Evolutionary conservation across 768 basidiomycete species (phyloP), one percentile per base, ranked within the genome.

Genomic region (Agaricus bisporus): DNA sequence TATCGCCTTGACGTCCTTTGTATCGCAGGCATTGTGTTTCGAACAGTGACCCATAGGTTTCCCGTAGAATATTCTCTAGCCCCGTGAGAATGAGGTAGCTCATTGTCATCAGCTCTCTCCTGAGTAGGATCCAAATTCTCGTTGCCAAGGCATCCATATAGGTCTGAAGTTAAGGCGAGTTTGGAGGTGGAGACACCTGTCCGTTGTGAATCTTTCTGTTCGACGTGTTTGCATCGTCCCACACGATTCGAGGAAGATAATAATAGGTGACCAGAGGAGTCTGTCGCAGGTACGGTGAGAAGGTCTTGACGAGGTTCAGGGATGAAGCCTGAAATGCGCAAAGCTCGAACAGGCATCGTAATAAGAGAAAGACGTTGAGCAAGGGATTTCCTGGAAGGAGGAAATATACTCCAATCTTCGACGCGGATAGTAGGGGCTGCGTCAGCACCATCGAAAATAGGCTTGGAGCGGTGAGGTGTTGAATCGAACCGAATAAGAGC

Each of bases 371-470:
- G 49, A 14, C 10, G 32, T 6, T 15, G 14, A 35, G 5, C 3
- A 5, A 35, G 36, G 22, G 22, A 15, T 10, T 3, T 15, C 15
- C 25, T 18, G 5, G 44, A 17, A 29, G 37, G 26, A 4, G 17
- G 37, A 22, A 45, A 36, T 5, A 35, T 42, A 22, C 52, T 54
- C 52, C 52, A 54, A 29, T 54, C 52, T 47, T 54, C 52, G 20
- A 54, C 22, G 18, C 38, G 37, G 28, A 54, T 54, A 5, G 18
- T 41, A 15, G 52, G 52, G 29, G 38, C 38, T 4, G 15, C 12
- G 3, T 14, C 12, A 17, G 45, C 11, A 9, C 41, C 26, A 14
- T 47, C 22, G 18, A 36, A 39, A 29, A 4, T 17, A 15, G 4
- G 2, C n/a, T 38, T 29, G 4, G 42, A 22, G 22, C 22, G 15